These are phyloP conservation scores for Heteromeles arbutifolia DNA, from an alignment of 306 rosid genomes.

Conservation along the genomic window DNA sequence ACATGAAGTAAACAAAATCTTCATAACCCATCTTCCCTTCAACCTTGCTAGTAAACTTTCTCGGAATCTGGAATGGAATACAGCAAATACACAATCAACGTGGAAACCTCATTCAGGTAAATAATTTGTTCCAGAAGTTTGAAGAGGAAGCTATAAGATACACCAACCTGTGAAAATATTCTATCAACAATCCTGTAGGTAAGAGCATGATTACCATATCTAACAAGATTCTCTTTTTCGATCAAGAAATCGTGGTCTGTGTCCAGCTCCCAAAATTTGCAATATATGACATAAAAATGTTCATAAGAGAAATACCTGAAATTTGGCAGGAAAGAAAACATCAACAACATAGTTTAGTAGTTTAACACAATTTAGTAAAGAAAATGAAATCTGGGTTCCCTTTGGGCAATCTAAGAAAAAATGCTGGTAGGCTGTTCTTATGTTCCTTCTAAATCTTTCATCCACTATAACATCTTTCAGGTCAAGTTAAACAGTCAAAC, in stretches of 20 bases:
- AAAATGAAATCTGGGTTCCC: neutral
- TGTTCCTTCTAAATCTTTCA: neutral
- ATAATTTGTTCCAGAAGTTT: neutral
- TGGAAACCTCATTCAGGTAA: neutral
- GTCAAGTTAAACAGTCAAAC: neutral
- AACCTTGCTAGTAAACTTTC: conserved; percentile 85
- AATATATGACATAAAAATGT: conserved; percentile 78
- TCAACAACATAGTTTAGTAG: neutral
- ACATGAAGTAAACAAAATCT: conserved; percentile 95
- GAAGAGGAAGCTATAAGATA: neutral
- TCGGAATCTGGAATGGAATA: conserved; percentile 53
- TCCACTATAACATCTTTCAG: neutral
- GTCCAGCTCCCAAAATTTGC: conserved; percentile 90
- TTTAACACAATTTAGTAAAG: neutral
- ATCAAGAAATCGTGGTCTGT: conserved; percentile 74
- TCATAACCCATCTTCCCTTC: conserved; percentile 99
- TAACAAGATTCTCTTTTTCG: conserved; percentile 72
- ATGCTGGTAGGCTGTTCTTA: neutral
- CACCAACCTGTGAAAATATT: conserved; percentile 88
- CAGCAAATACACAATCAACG: neutral
- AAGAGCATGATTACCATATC: conserved; percentile 79
- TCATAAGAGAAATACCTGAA: conserved; percentile 86
- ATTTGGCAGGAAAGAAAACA: neutral
- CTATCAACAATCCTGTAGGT: conserved; percentile 88
- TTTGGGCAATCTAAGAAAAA: neutral